A percentile compares a stretch with the other conserved stretches of the same genome.
Evolutionary conservation across 371 early-diverging fungal species (phyloP).

Genomic region (Zopfochytrium polystomum): DNA sequence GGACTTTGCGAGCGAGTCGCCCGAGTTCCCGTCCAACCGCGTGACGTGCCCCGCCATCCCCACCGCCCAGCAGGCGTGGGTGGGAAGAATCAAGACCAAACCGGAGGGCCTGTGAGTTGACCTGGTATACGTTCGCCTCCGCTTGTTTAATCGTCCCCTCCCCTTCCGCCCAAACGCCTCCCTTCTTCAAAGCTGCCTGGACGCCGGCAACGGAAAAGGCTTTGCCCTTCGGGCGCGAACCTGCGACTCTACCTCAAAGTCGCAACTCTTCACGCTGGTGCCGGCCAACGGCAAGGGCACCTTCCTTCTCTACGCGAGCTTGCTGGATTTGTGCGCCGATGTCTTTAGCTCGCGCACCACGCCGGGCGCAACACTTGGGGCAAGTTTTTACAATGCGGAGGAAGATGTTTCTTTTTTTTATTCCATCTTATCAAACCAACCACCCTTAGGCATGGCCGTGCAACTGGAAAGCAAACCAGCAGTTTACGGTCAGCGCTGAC

Average conservation of each 20-base stretch:
- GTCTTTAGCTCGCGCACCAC: slow-evolving; percentile 3
- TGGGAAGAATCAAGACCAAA: neutral
- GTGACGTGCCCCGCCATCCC: slow-evolving; percentile 9
- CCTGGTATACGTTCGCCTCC: too few relatives aligned
- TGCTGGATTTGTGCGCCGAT: slow-evolving; percentile 6
- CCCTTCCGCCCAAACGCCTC: too few relatives aligned
- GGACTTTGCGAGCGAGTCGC: slow-evolving; percentile 9
- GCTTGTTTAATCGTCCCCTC: too few relatives aligned
- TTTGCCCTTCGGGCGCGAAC: neutral
- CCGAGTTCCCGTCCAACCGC: neutral
- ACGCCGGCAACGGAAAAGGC: neutral
- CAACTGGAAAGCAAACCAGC: slow-evolving; percentile 6
- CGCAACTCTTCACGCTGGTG: slow-evolving; percentile 9
- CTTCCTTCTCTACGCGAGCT: neutral
- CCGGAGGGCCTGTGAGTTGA: slow-evolving; percentile 8
- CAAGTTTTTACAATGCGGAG: neutral
- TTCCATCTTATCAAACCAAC: neutral
- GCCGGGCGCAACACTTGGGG: slow-evolving; percentile 7
- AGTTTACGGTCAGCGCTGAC: neutral
- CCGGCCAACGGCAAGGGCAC: neutral
- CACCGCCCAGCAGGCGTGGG: neutral
- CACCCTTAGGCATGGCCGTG: slow-evolving; percentile 5
- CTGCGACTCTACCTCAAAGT: neutral
- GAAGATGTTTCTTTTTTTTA: slow-evolving; percentile 2
- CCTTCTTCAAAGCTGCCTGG: too few relatives aligned